Base-by-base conservation (phyloP, 2,329 filamentous ascomycete genomes). In the Lecanicillium sp. region DNA sequence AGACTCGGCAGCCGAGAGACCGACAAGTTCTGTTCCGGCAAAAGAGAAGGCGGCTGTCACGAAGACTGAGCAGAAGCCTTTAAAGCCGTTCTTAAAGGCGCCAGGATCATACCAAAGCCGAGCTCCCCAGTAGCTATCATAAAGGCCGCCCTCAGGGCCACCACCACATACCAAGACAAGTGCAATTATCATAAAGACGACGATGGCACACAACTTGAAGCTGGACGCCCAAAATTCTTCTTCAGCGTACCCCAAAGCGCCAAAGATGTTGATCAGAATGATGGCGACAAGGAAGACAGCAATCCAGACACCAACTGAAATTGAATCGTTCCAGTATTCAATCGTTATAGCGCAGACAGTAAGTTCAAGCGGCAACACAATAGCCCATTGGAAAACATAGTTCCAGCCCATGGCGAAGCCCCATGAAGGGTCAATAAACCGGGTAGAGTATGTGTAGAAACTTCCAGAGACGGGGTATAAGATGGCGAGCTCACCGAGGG, bases 41-140 rank as follows among this genome's bases (percentile, higher is more conserved):
- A 81, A 84, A 28, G 80, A 66, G 51, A 84, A 84, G 12, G 80
- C 79, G 5, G 80, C 80, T 2, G 75, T 83, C 38, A 83, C 79
- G 45, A 85, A 83, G 41, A 80, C 75, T 44, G 68, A 70, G 55
- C 79, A 83, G 47, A 85, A 73, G 4, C 81, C 81, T 41, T 77
- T 74, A 64, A 83, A 83, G 25, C 80, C 80, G 47, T 83, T 74
- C 57, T 81, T 65, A 58, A 85, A 85, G 0, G 67, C 65, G 2
- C 65, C 65, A 0, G 65, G 58, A 2, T 61, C 50, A 45, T 64
- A 49, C 65, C 67, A 64, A 36, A 58, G 60, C 40, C 62, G 55
- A 14, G 58, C 57, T 3, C 70, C 66, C 51, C 53, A 58, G 46
- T 65, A 70, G 4, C 60, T 45, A 45, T 54, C 53, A 45, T 67